These are phyloP conservation scores for Auricularia heimuer DNA, from an alignment of 768 basidiomycete species.

Conservation along the genomic window DNA sequence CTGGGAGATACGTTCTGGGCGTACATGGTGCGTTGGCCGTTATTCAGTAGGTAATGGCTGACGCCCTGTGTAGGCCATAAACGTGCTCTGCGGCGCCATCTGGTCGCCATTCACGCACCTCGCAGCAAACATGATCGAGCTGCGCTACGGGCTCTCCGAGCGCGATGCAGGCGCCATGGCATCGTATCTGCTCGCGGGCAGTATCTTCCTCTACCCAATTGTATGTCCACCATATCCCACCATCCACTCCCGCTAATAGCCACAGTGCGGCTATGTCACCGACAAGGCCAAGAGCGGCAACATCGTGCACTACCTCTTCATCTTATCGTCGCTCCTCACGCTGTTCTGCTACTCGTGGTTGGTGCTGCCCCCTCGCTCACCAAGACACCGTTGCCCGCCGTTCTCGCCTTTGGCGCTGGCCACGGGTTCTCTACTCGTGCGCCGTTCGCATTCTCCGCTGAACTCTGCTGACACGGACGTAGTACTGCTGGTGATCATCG, in stretches of 20 bases:
- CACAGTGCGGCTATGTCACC: slow-evolving; percentile 54
- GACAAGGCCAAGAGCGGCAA: slow-evolving; percentile 49
- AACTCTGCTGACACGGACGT: not conserved
- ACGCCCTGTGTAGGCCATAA: slow-evolving; percentile 31
- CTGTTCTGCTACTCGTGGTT: slow-evolving; percentile 59
- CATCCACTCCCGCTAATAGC: not conserved
- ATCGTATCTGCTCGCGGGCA: slow-evolving; percentile 63
- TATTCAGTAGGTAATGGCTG: too few species aligned
- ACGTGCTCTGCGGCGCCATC: slow-evolving; percentile 63
- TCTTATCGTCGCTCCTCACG: slow-evolving; percentile 50
- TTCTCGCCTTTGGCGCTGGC: slow-evolving; percentile 52
- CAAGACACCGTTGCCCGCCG: slow-evolving; percentile 47
- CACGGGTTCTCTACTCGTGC: slow-evolving; percentile 65
- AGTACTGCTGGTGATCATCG: slow-evolving; percentile 69
- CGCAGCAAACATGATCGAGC: slow-evolving; percentile 64
- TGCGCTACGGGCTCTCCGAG: slow-evolving; percentile 52
- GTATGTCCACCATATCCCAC: slow-evolving; percentile 28
- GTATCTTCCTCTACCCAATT: slow-evolving; percentile 58
- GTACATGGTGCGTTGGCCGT: slow-evolving; percentile 37
- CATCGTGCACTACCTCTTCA: slow-evolving; percentile 48
- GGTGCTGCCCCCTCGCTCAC: slow-evolving; percentile 48
- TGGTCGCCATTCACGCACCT: slow-evolving; percentile 76
- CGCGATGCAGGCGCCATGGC: slow-evolving; percentile 50
- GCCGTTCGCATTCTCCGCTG: slow-evolving; percentile 14
- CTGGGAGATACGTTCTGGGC: slow-evolving; percentile 75